These are phyloP conservation scores for Quillaja saponaria DNA, from an alignment of 306 rosid genomes.

Conservation along the genomic window DNA sequence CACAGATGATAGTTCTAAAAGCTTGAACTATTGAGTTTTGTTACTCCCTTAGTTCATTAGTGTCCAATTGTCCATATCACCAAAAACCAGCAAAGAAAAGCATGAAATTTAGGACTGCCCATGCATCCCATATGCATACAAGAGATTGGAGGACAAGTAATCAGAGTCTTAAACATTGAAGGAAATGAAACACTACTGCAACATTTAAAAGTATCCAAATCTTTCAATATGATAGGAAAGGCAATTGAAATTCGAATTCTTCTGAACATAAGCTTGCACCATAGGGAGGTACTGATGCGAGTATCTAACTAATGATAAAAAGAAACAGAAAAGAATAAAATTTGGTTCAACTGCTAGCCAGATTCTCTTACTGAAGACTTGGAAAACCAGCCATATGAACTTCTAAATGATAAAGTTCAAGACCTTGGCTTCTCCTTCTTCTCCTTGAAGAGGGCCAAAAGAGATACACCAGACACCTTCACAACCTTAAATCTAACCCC, in stretches of 20 bases:
- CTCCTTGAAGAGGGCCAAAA: slow-evolving; percentile 64
- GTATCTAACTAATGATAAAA: slow-evolving; percentile 2
- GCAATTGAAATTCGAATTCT: background rate
- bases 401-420: slow-evolving; percentile 21
- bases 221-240: background rate
- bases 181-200: no score
- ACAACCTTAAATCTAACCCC: slow-evolving; percentile 72
- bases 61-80: no score
- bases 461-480: slow-evolving; percentile 67
- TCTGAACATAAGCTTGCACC: background rate
- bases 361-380: slow-evolving; percentile 17
- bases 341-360: slow-evolving; percentile 6
- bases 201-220: slow-evolving; percentile 1
- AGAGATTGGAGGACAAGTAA: no score
- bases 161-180: no score
- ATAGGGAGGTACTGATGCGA: background rate
- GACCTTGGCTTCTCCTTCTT: slow-evolving; percentile 74
- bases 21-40: no score
- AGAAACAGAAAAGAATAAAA: slow-evolving; percentile 18
- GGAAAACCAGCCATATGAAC: background rate
- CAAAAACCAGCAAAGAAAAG: background rate
- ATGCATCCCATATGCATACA: no score
- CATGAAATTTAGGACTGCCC: background rate
- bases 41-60: no score
- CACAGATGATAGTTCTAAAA: no score